Evolutionary conservation across 2,329 filamentous ascomycete species (phyloP), one percentile per base, ranked within the genome.

Genomic region (Cladosporium halotolerans): DNA sequence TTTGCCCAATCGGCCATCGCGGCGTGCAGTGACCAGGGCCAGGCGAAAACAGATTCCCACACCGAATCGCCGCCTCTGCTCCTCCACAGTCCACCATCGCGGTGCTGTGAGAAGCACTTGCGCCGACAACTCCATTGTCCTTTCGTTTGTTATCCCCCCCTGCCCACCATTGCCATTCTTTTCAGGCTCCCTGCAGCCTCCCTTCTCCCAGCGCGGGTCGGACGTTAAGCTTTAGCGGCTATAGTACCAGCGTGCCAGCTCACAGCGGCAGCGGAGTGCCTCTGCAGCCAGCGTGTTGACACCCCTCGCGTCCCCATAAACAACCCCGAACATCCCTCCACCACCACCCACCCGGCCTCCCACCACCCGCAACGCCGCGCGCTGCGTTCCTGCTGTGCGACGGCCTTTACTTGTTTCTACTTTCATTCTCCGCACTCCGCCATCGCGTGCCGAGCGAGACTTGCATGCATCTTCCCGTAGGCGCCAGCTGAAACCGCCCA

Each of bases 231-330:
- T 48, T 16, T 39, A 39, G 36, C 36, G 36, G 13, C 36, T 14
- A 28, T 28, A 28, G 23, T 28, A 28, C 23, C 23, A 28, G 23
- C 23, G 23, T 28, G 23, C 23, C 23, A 28, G 23, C 23, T 28
- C 23, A 28, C 23, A 28, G 23, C 23, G 23, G 23, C 23, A 28
- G 23, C 23, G 23, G 23, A 28, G 23, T 28, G 23, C 23, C 23
- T 28, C 23, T 28, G 23, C 23, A 28, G 23, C 23, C 23, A 28
- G 36, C 16, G 36, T 39, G 36, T 39, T 39, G 36, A 39, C 36
- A 44, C 40, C 48, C 48, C 38, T 49, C 46, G 46, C 46, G 18
- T 49, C 46, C 46, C 8, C 39, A 42, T 42, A 51, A 43, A 44
- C 48, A 44, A 14, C 23, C 9, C 16, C 46, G 9, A 11, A 40